phyloP scores from a whole-genome alignment of 2,329 filamentous ascomycete genomes.

The Aaosphaeria pasadenensis region DNA sequence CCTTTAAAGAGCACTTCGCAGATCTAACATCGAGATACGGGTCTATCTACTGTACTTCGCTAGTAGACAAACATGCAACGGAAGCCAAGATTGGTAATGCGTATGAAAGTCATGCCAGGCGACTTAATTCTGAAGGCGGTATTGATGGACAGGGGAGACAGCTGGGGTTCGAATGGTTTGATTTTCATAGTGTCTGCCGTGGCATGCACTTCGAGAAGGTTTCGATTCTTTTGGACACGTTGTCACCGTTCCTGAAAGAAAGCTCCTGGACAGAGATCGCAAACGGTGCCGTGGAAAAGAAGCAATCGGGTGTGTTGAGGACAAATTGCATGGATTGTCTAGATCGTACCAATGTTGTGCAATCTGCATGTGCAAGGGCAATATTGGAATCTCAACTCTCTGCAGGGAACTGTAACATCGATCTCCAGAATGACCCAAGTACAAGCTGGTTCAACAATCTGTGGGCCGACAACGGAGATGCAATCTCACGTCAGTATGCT shows the following conservation, averaged over 20 bases:
- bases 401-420: constrained; percentile 71
- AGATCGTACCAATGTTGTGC: constrained; percentile 92
- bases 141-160: constrained; percentile 46
- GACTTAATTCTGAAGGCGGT: constrained; percentile 60
- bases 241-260: constrained; percentile 65
- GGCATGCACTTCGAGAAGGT: constrained; percentile 99
- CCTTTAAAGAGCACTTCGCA: constrained; percentile 77
- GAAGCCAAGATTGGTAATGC: constrained; percentile 76
- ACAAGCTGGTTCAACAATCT: constrained; percentile 93
- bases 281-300: constrained; percentile 39
- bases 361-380: constrained; percentile 83
- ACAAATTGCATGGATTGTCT: constrained; percentile 99
- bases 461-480: constrained; percentile 97
- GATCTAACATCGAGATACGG: constrained; percentile 70
- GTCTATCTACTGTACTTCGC: constrained; percentile 70
- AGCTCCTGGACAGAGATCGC: constrained; percentile 68
- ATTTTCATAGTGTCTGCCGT: constrained; percentile 87
- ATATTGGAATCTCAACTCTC: constrained; percentile 78
- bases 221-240: constrained; percentile 67
- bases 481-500: constrained; percentile 92
- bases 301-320: constrained; percentile 74
- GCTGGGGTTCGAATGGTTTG: constrained; percentile 89
- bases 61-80: constrained; percentile 84
- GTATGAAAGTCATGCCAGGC: constrained; percentile 67
- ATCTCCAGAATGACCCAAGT: constrained; percentile 70